Conservation (phyloP, 1,139 yeast genomes). For the Starmera stellimalicola region DNA sequence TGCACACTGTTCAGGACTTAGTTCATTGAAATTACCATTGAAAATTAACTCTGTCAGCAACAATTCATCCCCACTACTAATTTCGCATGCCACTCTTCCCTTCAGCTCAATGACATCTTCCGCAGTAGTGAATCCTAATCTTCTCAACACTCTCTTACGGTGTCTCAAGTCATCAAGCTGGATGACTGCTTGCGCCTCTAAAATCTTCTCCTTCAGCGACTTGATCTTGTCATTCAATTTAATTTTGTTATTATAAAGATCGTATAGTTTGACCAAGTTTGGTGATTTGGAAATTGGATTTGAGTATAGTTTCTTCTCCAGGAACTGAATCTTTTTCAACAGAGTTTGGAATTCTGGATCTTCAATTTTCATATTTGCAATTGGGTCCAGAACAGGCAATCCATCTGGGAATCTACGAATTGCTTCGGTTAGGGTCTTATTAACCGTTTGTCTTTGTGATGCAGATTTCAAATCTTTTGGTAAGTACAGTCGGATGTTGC, state of each 20-base stretch:
- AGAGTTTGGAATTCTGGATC: slow-evolving; percentile 68
- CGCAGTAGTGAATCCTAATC: slow-evolving; percentile 72
- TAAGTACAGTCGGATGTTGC: slow-evolving; percentile 70
- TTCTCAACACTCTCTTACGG: slow-evolving; percentile 82
- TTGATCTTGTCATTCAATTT: slow-evolving; percentile 53
- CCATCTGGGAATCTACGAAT: slow-evolving; percentile 83
- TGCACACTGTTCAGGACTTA: slow-evolving; percentile 85
- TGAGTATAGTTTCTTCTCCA: slow-evolving; percentile 60
- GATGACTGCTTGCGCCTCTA: slow-evolving; percentile 82
- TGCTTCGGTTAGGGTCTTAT: slow-evolving; percentile 72
- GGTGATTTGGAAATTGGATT: slow-evolving; percentile 67
- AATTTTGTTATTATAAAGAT: slow-evolving; percentile 56
- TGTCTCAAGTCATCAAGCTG: slow-evolving; percentile 91
- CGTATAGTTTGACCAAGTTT: slow-evolving; percentile 52
- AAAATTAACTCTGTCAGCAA: slow-evolving; percentile 84
- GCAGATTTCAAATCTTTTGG: slow-evolving; percentile 73
- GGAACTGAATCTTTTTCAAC: slow-evolving; percentile 68
- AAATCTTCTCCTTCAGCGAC: slow-evolving; percentile 50
- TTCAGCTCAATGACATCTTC: slow-evolving; percentile 86
- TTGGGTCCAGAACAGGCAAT: slow-evolving; percentile 80
- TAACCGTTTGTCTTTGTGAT: slow-evolving; percentile 63
- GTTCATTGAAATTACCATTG: slow-evolving; percentile 87
- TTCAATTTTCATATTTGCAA: slow-evolving; percentile 83
- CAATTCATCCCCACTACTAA: slow-evolving; percentile 89
- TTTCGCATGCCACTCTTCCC: slow-evolving; percentile 95